Evolutionary conservation across 129 eudicot species (phyloP).

Genomic region (Deinandra increscens): DNA sequence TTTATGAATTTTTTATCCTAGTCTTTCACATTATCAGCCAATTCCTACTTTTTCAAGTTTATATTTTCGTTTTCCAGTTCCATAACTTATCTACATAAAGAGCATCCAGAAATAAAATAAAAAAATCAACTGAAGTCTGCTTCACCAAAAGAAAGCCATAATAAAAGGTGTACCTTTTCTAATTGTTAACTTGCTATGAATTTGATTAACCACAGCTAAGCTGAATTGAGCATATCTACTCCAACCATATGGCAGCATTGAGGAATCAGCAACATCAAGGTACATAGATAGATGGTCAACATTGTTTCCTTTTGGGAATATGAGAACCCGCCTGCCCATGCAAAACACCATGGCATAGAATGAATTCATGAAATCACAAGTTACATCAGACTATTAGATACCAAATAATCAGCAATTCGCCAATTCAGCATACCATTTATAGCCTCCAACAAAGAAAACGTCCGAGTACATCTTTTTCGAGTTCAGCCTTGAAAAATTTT

Average conservation of each 20-base stretch:
- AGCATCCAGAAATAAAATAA: neutral
- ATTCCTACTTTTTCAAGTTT: neutral
- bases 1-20: neutral
- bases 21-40: neutral
- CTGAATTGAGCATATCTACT: conserved; percentile 84
- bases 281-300: conserved; percentile 82
- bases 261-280: conserved; percentile 84
- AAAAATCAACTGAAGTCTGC: neutral
- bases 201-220: conserved; percentile 71
- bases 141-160: conserved; percentile 1
- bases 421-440: conserved; percentile 65
- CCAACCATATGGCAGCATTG: conserved; percentile 79
- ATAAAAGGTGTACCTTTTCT: conserved; percentile 58
- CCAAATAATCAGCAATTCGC: neutral
- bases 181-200: conserved; percentile 52
- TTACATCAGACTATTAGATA: neutral
- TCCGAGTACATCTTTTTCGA: conserved; percentile 66
- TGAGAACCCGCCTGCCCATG: conserved; percentile 65
- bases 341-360: conserved; percentile 20
- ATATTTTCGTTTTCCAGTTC: neutral
- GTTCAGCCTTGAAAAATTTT: conserved; percentile 62
- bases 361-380: conserved; percentile 9
- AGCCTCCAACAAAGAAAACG: conserved; percentile 73
- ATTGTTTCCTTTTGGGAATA: conserved; percentile 88
- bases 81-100: neutral